These are phyloP conservation scores for Populus hybrid DNA, from an alignment of 441 rosid species.

Conservation along the genomic window DNA sequence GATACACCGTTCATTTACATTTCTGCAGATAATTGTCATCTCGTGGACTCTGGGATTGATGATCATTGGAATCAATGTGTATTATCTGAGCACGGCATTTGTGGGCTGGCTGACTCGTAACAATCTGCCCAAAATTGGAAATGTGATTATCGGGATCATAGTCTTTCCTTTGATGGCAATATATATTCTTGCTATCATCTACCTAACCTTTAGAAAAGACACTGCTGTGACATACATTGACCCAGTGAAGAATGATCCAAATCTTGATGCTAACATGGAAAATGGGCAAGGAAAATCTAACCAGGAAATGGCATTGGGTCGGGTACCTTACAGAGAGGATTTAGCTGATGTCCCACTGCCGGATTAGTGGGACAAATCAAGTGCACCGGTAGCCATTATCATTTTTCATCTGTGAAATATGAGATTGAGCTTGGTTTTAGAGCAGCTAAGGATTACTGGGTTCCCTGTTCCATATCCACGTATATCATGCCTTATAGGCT, in stretches of 20 bases:
- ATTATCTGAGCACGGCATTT: slow-evolving; percentile 50
- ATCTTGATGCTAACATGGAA: slow-evolving; percentile 22
- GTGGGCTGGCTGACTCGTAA: slow-evolving; percentile 49
- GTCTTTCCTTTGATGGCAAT: slow-evolving; percentile 59
- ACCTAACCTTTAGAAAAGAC: slow-evolving; percentile 53
- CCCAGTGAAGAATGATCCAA: slow-evolving; percentile 25
- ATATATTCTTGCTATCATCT: slow-evolving; percentile 41
- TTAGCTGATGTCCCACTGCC: slow-evolving; percentile 42
- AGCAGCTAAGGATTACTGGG: not conserved
- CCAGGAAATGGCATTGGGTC: not conserved
- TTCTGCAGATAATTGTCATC: slow-evolving; percentile 44
- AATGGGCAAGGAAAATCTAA: slow-evolving; percentile 15
- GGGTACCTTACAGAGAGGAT: slow-evolving; percentile 47
- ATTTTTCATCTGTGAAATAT: not conserved
- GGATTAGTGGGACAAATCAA: slow-evolving; percentile 7
- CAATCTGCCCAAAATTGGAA: slow-evolving; percentile 37
- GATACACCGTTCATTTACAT: not conserved
- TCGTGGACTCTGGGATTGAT: slow-evolving; percentile 55
- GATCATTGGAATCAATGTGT: slow-evolving; percentile 56
- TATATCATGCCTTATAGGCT: not conserved
- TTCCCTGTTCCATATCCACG: not conserved
- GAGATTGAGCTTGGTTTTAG: not conserved
- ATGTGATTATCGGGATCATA: slow-evolving; percentile 41
- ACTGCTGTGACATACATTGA: slow-evolving; percentile 38
- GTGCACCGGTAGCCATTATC: not conserved